phyloP scores from a whole-genome alignment of 2,329 filamentous ascomycete species.

The Aspergillus glaucus region DNA sequence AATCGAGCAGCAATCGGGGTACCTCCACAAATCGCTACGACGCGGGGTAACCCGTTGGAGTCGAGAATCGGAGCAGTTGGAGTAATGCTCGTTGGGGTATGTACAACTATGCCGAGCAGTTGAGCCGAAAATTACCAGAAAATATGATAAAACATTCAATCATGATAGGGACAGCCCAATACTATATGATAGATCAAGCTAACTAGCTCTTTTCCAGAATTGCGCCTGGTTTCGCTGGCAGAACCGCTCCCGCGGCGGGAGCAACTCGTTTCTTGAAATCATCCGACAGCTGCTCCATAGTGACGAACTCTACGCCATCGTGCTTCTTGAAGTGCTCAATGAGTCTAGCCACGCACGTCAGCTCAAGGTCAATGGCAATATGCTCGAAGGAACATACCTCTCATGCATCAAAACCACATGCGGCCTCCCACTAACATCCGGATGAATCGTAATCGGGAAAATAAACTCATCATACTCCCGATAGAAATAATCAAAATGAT shows the following conservation, averaged over 20 bases:
- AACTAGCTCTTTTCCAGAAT: constrained; percentile 6
- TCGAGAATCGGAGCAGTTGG: too few relatives aligned
- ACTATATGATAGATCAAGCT: too few relatives aligned
- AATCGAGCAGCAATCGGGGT: too few relatives aligned
- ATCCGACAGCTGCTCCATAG: constrained; percentile 20
- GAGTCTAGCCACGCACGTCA: constrained; percentile 11
- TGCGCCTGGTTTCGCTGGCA: constrained; percentile 14
- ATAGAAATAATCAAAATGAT: constrained; percentile 63
- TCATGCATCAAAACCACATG: constrained; percentile 70
- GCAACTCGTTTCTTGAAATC: constrained; percentile 15
- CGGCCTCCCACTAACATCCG: constrained; percentile 64
- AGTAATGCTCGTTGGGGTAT: too few relatives aligned
- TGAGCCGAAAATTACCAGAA: too few relatives aligned
- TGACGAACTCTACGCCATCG: constrained; percentile 12
- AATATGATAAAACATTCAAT: too few relatives aligned
- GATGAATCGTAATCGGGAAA: constrained; percentile 71
- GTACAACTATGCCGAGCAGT: too few relatives aligned
- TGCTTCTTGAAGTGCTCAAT: constrained; percentile 24
- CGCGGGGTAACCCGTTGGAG: too few relatives aligned
- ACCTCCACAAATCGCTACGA: too few relatives aligned
- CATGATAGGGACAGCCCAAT: constrained; percentile 7
- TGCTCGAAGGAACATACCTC: constrained; percentile 36
- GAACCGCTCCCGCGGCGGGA: constrained; percentile 13
- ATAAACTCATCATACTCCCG: constrained; percentile 70
- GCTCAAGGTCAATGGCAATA: not conserved